Evolutionary conservation across 2,329 filamentous ascomycete genomes (phyloP).

Genomic region (Aspergillus novofumigatus): DNA sequence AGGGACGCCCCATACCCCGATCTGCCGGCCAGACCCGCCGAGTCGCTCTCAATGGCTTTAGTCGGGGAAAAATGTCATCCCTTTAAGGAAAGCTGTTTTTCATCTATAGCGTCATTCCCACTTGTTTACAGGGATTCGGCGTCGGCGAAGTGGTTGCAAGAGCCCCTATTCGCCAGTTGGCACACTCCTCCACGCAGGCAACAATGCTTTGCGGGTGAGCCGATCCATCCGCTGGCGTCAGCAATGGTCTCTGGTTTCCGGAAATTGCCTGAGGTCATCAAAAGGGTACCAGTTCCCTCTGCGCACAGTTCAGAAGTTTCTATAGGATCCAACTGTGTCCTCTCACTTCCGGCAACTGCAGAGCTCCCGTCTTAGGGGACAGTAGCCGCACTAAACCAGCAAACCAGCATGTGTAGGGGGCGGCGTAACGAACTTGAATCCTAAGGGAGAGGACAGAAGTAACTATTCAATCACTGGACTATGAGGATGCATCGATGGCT

Average conservation of each 20-base stretch:
- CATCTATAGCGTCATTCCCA: too few species aligned
- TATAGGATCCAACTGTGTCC: not conserved
- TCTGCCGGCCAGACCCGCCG: too few species aligned
- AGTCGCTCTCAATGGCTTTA: not conserved
- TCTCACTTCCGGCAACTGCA: not conserved
- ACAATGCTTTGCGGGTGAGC: not conserved
- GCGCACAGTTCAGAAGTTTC: too few species aligned
- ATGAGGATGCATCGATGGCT: conserved; percentile 26
- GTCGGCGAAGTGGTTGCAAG: not conserved
- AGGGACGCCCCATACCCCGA: not conserved
- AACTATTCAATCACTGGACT: not conserved
- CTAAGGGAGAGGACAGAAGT: not conserved
- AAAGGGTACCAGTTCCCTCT: too few species aligned
- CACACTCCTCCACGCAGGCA: too few species aligned
- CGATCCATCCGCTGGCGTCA: not conserved
- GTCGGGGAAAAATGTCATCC: not conserved
- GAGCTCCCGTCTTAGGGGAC: not conserved
- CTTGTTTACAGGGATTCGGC: not conserved
- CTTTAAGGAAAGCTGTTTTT: not conserved
- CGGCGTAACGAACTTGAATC: too few species aligned
- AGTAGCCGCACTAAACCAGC: not conserved
- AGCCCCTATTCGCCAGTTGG: not conserved
- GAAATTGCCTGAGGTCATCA: too few species aligned
- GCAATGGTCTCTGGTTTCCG: not conserved
- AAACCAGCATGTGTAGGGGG: too few species aligned